These are phyloP conservation scores for Medicago truncatula DNA, from an alignment of 306 rosid species.

Conservation along the genomic window MtrunA17r5.0-ANR NC_053049.1:10177501-10178000, in stretches of 20 bases:
- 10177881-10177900: constrained; percentile 40
- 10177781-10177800: neutral
- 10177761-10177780: neutral
- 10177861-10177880: constrained; percentile 43
- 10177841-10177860: constrained; percentile 35
- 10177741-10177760: too few relatives aligned
- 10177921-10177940: constrained; percentile 37
- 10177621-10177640: too few relatives aligned
- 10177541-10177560: neutral
- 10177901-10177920: constrained; percentile 44
- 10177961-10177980: constrained; percentile 32
- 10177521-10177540: constrained; percentile 5
- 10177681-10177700: too few relatives aligned
- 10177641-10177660: too few relatives aligned
- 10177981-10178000: constrained; percentile 16
- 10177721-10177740: too few relatives aligned
- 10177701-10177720: too few relatives aligned
- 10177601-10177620: too few relatives aligned
- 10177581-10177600: neutral
- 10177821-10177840: constrained; percentile 7
- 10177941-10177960: constrained; percentile 42
- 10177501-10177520: constrained; percentile 16
- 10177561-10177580: constrained; percentile 30
- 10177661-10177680: too few relatives aligned
- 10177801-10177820: neutral